Percentiles rank a stretch among this genome's conserved stretches.
These are phyloP conservation scores for Cyberlindnera bimundalis DNA, from an alignment of 805 yeast genomes.

Conservation along the genomic window DNA sequence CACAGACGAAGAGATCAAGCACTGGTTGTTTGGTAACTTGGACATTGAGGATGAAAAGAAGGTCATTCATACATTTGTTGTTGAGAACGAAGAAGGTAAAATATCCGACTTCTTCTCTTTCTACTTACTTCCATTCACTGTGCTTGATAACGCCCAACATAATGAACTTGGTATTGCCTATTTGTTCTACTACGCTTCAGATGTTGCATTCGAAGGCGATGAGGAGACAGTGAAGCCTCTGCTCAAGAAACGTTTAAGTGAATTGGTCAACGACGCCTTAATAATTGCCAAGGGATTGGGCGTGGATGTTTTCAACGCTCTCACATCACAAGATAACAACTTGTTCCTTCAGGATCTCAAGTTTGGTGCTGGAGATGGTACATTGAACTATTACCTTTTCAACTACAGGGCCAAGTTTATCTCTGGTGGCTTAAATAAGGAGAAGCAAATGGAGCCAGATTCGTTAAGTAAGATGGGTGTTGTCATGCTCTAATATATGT, in stretches of 20 bases:
- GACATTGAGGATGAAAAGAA: slow-evolving; percentile 34
- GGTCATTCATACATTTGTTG: slow-evolving; percentile 77
- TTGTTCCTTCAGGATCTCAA: slow-evolving; percentile 76
- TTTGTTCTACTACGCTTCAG: slow-evolving; percentile 83
- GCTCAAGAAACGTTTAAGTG: slow-evolving; percentile 56
- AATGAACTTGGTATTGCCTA: slow-evolving; percentile 81
- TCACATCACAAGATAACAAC: slow-evolving; percentile 87
- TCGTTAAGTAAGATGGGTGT: slow-evolving; percentile 84
- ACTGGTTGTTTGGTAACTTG: slow-evolving; percentile 70
- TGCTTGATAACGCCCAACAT: slow-evolving; percentile 61
- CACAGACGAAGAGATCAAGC: slow-evolving; percentile 63
- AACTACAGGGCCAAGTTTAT: slow-evolving; percentile 83
- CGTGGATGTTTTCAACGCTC: slow-evolving; percentile 92
- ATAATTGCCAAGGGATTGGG: slow-evolving; percentile 62
- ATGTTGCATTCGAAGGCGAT: slow-evolving; percentile 43
- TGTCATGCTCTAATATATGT: slow-evolving; percentile 58
- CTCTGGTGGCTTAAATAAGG: slow-evolving; percentile 69
- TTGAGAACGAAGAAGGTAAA: slow-evolving; percentile 49
- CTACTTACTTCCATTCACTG: slow-evolving; percentile 84
- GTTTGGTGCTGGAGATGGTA: slow-evolving; percentile 93
- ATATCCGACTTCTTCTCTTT: slow-evolving; percentile 90
- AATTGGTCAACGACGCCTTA: slow-evolving; percentile 69
- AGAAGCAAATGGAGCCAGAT: slow-evolving; percentile 49
- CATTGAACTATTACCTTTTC: slow-evolving; percentile 84
- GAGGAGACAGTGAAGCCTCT: slow-evolving; percentile 37